Percentiles rank a stretch among this genome's conserved stretches.
These are phyloP conservation scores for Yamadazyma oceani DNA, from an alignment of 1,139 yeast species.

Conservation along the genomic window DNA sequence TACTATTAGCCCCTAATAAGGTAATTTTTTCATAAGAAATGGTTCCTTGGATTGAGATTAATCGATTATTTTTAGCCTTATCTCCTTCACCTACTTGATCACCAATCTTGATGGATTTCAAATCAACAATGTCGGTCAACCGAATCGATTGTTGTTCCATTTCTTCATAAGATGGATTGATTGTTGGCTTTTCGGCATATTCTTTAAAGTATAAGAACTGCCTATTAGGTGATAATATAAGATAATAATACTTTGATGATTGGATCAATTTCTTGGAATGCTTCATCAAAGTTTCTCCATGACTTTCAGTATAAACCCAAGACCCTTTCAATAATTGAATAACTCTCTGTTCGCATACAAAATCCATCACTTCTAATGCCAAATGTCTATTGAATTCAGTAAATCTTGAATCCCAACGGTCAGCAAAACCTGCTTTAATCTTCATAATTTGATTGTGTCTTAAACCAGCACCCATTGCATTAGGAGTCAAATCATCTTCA, in stretches of 20 bases:
- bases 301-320: constrained; percentile 76
- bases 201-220: constrained; percentile 62
- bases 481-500: constrained; percentile 40
- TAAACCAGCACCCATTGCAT: constrained; percentile 20
- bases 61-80: constrained; percentile 33
- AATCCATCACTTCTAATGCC: constrained; percentile 62
- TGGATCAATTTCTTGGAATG: constrained; percentile 21
- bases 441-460: constrained; percentile 55
- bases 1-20: constrained; percentile 42
- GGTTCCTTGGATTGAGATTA: constrained; percentile 54
- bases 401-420: constrained; percentile 39
- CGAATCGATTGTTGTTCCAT: constrained; percentile 36
- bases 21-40: constrained; percentile 57
- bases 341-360: constrained; percentile 78
- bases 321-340: constrained; percentile 73
- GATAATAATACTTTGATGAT: constrained; percentile 45
- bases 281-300: constrained; percentile 45
- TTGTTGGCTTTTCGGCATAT: constrained; percentile 46
- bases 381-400: constrained; percentile 52
- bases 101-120: constrained; percentile 46
- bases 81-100: constrained; percentile 42
- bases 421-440: constrained; percentile 34
- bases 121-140: constrained; percentile 38
- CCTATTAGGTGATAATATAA: constrained; percentile 73
- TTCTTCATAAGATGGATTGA: constrained; percentile 59